Evolutionary conservation across 1,284 basidiomycete genomes (phyloP), one percentile per base, ranked within the genome.

Genomic region (Ustilago tritici): DNA sequence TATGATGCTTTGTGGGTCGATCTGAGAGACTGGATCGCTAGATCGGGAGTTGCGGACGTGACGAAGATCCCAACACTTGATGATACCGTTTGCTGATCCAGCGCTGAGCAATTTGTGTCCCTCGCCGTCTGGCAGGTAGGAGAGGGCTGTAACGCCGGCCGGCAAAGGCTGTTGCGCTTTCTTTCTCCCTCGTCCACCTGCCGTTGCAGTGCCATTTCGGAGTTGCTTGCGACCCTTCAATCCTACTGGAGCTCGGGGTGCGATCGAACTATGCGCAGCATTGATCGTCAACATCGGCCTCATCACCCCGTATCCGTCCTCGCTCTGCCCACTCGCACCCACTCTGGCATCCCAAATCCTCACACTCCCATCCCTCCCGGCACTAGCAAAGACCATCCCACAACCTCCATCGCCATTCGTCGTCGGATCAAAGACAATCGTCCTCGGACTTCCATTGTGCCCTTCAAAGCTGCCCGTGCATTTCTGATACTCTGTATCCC

Each of bases 11-110:
- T 14, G 15, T 8, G 69, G n/a, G 19, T 76, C 65, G 34, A 70
- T 52, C n/a, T 67, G 32, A 0, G 64, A 43, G 12, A 63, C 61
- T 1, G 72, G 47, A 0, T 17, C 8, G 12, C 32, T 38, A 17
- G 50, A 43, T 32, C 59, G 53, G 8, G 59, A 55, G 28, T 54
- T 46, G 9, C 68, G 61, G 10, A 72, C 61, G 46, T 76, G 68
- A 4, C 84, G 80, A 59, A 81, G 74, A 38, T 85, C 84, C 84
- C 84, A 85, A 34, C 81, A 65, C 52, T 84, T 83, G 66, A 85
- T 65, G 40, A 77, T 71, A 28, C 69, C 82, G 28, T 85, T 82
- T 7, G 72, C 77, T 19, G 82, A 83, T 10, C 82, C 76, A 1
- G 75, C 73, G 32, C 74, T 82, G 56, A 78, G 76, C n/a, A 85